Evolutionary conservation across 1,284 basidiomycete species (phyloP), one percentile per base, ranked within the genome.

Genomic region (Cutaneotrichosporon sp.): DNA sequence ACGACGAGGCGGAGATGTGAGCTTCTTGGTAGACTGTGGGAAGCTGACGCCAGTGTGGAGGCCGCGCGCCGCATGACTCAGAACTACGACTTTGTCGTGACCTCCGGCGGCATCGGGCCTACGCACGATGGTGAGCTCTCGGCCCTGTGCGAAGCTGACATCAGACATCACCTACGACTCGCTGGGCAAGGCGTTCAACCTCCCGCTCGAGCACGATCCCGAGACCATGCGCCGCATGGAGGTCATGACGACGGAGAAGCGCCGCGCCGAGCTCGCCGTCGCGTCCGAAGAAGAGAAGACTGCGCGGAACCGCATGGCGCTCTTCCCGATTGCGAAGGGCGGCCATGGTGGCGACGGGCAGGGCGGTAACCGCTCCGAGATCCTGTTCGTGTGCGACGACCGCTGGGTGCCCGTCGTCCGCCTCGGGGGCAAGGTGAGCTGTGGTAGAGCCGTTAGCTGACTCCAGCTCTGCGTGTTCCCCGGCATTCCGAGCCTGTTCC

Each of bases 351-450:
- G 66, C 1, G 68, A 70, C 29, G 71, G 66, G 8, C 55, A 84
- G 14, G 71, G 66, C n/a, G 76, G 74, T 1, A 63, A 66, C 3
- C 77, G 82, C n/a, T 88, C 87, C 1, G 90, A 93, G 73, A 84
- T 88, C 20, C 74, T 94, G 2, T 91, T 87, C 73, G 86, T 91
- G 14, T 84, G 83, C 3, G 81, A 83, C 56, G 89, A 91, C 65
- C 81, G 91, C 34, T 95, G 92, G 92, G 92, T 95, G 71, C 92
- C 92, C 22, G 90, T 95, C 1, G 86, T 93, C 1, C 84, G 92
- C 22, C 82, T 95, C 10, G 85, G 84, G 66, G 89, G 89, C 18
- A 94, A 90, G 68, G 78, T 79, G 60, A 46, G 73, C 68, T 24
- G 6, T 16, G 10, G 6, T 38, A 10, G 24, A 8, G 18, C 8